Evolutionary conservation across 768 basidiomycete genomes (phyloP).

Genomic region (Pleurotus cornucopiae): DNA sequence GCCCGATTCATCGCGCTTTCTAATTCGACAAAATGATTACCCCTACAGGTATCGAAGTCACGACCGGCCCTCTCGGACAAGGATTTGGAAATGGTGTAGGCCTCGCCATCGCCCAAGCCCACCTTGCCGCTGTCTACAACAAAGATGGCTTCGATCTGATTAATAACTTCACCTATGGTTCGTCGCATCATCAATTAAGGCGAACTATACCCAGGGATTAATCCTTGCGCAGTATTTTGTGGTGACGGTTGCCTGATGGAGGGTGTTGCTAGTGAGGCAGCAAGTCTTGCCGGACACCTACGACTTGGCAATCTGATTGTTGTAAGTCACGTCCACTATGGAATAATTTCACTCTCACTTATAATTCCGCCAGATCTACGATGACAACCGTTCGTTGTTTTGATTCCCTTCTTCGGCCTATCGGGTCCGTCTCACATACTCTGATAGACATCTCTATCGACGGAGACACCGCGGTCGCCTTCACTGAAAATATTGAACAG

Average conservation of each 20-base stretch:
- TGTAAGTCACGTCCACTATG: constrained; percentile 38
- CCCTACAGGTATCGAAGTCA: constrained; percentile 72
- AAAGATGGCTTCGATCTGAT: constrained; percentile 77
- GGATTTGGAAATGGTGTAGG: constrained; percentile 93
- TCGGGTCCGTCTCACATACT: constrained; percentile 9
- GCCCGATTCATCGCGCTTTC: constrained; percentile 2
- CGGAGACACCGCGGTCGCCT: constrained; percentile 86
- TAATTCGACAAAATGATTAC: constrained; percentile 5
- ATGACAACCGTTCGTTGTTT: constrained; percentile 80
- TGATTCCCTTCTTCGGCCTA: no score
- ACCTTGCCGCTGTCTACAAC: constrained; percentile 88
- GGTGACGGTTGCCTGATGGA: constrained; percentile 98
- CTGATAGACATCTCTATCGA: constrained; percentile 88
- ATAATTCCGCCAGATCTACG: constrained; percentile 62
- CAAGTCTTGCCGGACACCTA: constrained; percentile 89
- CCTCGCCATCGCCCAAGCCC: constrained; percentile 89
- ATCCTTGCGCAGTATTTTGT: constrained; percentile 58
- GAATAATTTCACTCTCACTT: constrained; percentile 7
- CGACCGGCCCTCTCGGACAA: constrained; percentile 94
- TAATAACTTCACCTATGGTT: constrained; percentile 88
- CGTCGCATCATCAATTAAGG: constrained; percentile 4
- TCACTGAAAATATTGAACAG: constrained; percentile 90
- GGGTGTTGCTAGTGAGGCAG: constrained; percentile 90
- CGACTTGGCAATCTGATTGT: constrained; percentile 91
- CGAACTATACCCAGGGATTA: background rate